Evolutionary conservation across 2,329 filamentous ascomycete species (phyloP).

Genomic region (Grosmannia serpens): DNA sequence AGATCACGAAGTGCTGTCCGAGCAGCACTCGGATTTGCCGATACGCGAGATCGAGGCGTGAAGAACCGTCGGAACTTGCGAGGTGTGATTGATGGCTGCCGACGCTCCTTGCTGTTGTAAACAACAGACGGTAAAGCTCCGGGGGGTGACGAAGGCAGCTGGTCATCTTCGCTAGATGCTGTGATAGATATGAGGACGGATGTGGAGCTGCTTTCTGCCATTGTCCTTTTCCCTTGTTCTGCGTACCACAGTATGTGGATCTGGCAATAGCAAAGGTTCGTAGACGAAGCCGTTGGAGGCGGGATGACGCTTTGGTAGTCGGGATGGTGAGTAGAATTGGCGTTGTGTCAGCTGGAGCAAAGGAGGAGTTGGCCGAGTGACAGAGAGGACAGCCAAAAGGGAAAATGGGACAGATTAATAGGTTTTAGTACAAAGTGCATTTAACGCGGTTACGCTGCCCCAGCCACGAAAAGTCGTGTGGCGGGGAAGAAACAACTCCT

Average conservation of each 20-base stretch:
- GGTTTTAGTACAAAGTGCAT: background rate
- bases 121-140: constrained; percentile 8
- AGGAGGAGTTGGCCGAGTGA: background rate
- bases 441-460: constrained; percentile 6
- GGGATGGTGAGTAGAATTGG: background rate
- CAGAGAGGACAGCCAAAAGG: background rate
- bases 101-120: constrained; percentile 28
- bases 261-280: background rate
- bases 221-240: constrained; percentile 7
- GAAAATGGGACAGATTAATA: background rate
- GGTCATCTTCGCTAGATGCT: background rate
- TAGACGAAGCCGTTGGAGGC: background rate
- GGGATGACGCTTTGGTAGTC: background rate
- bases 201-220: constrained; percentile 11
- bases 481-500: constrained; percentile 11
- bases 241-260: background rate
- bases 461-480: constrained; percentile 8
- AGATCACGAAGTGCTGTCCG: constrained; percentile 29
- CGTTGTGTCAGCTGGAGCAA: background rate
- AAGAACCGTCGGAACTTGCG: constrained; percentile 43
- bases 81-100: constrained; percentile 41
- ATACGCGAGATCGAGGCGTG: constrained; percentile 33
- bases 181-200: constrained; percentile 2
- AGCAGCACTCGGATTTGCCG: constrained; percentile 25
- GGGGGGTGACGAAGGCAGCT: constrained; percentile 16